phyloP scores from a whole-genome alignment of 2,329 filamentous ascomycete genomes.

The Diaporthe vexans region DNA sequence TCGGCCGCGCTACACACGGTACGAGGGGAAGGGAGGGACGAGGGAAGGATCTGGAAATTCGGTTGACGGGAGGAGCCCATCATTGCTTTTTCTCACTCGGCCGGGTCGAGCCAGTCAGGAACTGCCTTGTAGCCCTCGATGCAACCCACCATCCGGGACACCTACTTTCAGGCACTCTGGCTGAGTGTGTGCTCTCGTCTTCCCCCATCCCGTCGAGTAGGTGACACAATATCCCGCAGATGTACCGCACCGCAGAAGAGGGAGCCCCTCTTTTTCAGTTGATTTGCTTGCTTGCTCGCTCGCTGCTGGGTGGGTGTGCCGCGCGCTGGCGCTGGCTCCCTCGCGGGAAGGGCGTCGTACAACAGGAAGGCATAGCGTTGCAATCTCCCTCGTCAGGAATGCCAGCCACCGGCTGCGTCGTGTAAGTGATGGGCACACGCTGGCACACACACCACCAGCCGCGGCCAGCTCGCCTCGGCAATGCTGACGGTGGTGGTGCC shows the following conservation, averaged over 20 bases:
- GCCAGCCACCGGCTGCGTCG: conserved; percentile 11
- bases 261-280: not conserved
- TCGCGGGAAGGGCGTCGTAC: conserved; percentile 19
- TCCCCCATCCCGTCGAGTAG: not conserved
- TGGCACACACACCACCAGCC: not conserved
- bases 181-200: not conserved
- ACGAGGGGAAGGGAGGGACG: not conserved
- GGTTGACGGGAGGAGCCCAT: conserved; percentile 28
- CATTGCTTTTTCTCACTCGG: conserved; percentile 27
- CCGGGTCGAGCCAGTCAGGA: conserved; percentile 31
- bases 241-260: conserved; percentile 9
- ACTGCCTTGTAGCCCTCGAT: conserved; percentile 12
- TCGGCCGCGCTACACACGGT: not conserved
- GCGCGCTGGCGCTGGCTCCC: conserved; percentile 2
- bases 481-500: conserved; percentile 8
- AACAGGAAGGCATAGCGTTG: conserved; percentile 12
- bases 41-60: conserved; percentile 27
- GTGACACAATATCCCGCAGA: conserved; percentile 29
- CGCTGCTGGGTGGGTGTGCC: not conserved
- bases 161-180: not conserved
- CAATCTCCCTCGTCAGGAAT: not conserved
- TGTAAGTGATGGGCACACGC: not conserved
- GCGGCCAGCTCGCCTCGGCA: conserved; percentile 3
- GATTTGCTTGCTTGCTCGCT: no score
- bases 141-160: conserved; percentile 14